Evolutionary conservation across 2,329 filamentous ascomycete species (phyloP).

Genomic region (Diplodia intermedia): DNA sequence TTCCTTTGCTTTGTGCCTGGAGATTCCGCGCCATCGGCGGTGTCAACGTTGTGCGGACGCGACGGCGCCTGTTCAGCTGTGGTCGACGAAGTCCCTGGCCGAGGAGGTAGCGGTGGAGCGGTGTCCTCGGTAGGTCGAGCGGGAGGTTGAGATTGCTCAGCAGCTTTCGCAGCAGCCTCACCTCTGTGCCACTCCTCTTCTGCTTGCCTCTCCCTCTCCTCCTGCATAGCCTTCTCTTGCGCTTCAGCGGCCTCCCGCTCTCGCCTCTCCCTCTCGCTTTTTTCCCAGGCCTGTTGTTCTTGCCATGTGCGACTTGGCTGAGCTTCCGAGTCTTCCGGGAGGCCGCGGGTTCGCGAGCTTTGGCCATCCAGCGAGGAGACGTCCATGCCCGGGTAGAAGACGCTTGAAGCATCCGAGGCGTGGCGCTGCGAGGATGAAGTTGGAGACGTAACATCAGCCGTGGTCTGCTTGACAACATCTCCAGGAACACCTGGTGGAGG

Average conservation of each 20-base stretch:
- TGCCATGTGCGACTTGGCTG: conserved; percentile 40
- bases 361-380: conserved; percentile 42
- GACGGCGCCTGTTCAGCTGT: conserved; percentile 41
- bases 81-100: conserved; percentile 37
- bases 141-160: conserved; percentile 13
- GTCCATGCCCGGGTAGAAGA: conserved; percentile 43
- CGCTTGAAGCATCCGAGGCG: conserved; percentile 39
- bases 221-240: conserved; percentile 35
- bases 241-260: conserved; percentile 38
- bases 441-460: neutral
- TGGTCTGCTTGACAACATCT: neutral
- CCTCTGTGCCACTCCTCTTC: conserved; percentile 40
- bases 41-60: conserved; percentile 32
- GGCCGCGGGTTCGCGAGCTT: conserved; percentile 39
- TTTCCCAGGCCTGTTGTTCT: conserved; percentile 45
- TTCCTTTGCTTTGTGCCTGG: conserved; percentile 54
- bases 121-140: conserved; percentile 11
- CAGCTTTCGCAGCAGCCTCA: conserved; percentile 36
- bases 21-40: conserved; percentile 41
- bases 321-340: conserved; percentile 32
- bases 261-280: conserved; percentile 38
- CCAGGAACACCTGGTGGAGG: neutral
- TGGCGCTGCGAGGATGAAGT: conserved; percentile 33
- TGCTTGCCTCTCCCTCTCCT: conserved; percentile 40
- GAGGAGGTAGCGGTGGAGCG: conserved; percentile 44